Percentiles rank a stretch among this genome's conserved stretches.
Conservation (phyloP, 1,284 basidiomycete genomes). For the Cystobasidium slooffiae region DNA sequence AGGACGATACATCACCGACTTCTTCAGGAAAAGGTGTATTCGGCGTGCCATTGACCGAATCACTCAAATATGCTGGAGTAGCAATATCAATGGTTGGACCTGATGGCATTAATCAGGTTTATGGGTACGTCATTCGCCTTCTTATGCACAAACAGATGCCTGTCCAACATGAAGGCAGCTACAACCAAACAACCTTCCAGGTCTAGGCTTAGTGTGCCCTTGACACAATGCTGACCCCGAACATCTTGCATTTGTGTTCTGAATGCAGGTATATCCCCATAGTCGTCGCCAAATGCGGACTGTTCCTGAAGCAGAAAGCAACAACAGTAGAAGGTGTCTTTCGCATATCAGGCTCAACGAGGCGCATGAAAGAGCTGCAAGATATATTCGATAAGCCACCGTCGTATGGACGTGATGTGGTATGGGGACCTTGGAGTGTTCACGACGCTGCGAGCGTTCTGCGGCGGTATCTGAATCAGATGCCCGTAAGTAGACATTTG, state of each 20-base stretch:
- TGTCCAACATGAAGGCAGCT: too few species aligned
- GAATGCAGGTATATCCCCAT: slow-evolving; percentile 79
- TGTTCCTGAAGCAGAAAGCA: slow-evolving; percentile 89
- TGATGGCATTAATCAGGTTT: slow-evolving; percentile 71
- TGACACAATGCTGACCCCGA: not conserved
- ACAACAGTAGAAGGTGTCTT: slow-evolving; percentile 96
- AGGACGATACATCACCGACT: not conserved
- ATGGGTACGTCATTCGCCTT: slow-evolving; percentile 29
- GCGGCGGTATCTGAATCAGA: slow-evolving; percentile 89
- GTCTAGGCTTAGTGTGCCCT: not conserved
- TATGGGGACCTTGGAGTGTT: slow-evolving; percentile 88
- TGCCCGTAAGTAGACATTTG: slow-evolving; percentile 73
- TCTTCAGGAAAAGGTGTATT: slow-evolving; percentile 65
- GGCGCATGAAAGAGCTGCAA: slow-evolving; percentile 94
- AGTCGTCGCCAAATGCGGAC: slow-evolving; percentile 93
- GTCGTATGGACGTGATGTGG: slow-evolving; percentile 88
- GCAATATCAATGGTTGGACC: slow-evolving; percentile 91
- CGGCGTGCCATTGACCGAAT: slow-evolving; percentile 79
- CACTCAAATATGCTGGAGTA: slow-evolving; percentile 83
- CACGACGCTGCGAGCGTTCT: slow-evolving; percentile 98
- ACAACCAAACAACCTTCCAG: too few species aligned
- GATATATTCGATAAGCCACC: slow-evolving; percentile 82
- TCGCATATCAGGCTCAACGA: slow-evolving; percentile 88
- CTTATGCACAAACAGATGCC: too few species aligned
- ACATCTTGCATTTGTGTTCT: not conserved